These are phyloP conservation scores for Fusarium duplospermum DNA, from an alignment of 2,329 filamentous ascomycete genomes.

Conservation along the genomic window DNA sequence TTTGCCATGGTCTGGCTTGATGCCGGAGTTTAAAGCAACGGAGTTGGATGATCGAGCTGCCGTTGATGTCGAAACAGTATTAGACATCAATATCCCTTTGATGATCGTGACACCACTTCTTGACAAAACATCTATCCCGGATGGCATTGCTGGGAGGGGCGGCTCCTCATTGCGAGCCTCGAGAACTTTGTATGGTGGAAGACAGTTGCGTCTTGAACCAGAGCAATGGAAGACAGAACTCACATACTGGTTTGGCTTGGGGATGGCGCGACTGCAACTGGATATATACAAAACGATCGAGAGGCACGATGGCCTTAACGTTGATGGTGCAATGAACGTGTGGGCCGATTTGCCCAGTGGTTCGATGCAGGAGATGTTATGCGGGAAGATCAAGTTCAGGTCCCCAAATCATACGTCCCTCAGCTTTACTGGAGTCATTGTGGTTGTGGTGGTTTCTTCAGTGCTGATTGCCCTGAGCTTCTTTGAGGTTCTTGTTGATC, in stretches of 20 bases:
- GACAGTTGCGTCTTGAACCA: neutral
- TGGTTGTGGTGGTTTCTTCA: neutral
- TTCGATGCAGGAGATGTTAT: neutral
- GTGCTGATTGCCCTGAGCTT: neutral
- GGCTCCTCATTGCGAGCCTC: neutral
- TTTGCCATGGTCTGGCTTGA: neutral
- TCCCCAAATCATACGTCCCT: neutral
- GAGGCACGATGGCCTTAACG: neutral
- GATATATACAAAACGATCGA: neutral
- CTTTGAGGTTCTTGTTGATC: neutral
- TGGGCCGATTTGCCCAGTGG: neutral
- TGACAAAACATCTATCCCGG: neutral
- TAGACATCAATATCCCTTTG: neutral
- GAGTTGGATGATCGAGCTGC: neutral
- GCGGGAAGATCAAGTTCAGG: neutral
- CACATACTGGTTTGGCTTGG: neutral
- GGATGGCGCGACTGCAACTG: neutral
- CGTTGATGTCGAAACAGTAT: neutral
- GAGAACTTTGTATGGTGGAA: neutral
- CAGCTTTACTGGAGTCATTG: neutral
- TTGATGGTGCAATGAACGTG: neutral
- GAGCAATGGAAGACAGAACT: constrained; percentile 1
- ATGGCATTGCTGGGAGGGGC: neutral
- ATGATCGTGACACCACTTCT: neutral
- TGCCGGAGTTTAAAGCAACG: neutral